A percentile compares a stretch with the other conserved stretches of the same genome.
These are phyloP conservation scores for Blastomyces silverae DNA, from an alignment of 2,329 filamentous ascomycete genomes.

Conservation along the genomic window DNA sequence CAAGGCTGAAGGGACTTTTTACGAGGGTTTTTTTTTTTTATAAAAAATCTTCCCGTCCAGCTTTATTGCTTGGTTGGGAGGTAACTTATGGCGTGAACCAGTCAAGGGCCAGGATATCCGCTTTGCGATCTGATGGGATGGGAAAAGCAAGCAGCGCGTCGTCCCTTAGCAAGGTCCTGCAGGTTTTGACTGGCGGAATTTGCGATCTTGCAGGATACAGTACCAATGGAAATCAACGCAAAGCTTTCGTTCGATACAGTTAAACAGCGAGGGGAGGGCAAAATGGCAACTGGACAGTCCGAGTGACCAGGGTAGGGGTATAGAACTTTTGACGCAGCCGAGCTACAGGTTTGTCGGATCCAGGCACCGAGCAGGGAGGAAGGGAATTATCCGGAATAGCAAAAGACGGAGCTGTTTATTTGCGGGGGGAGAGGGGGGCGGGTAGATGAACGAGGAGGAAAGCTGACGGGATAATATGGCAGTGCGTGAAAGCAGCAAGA, in stretches of 20 bases:
- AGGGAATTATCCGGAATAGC: background rate
- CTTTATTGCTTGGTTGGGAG: background rate
- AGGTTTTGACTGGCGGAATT: constrained; percentile 7
- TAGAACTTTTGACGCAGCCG: background rate
- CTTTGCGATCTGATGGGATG: constrained; percentile 9
- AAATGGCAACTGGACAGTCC: background rate
- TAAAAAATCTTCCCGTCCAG: background rate
- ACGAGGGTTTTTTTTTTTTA: background rate
- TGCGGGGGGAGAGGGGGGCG: background rate
- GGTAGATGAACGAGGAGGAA: background rate
- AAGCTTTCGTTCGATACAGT: background rate
- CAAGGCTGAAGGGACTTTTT: background rate
- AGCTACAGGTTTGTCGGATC: background rate
- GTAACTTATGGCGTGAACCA: constrained; percentile 1
- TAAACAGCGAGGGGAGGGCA: background rate
- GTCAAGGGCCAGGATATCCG: constrained; percentile 4
- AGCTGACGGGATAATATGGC: too few species aligned
- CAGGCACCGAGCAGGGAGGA: constrained; percentile 6
- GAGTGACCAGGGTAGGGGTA: constrained; percentile 5
- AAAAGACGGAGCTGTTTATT: background rate
- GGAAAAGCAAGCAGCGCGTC: background rate
- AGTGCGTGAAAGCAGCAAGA: too few species aligned
- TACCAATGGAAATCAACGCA: constrained; percentile 8
- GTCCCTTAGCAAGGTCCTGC: constrained; percentile 3
- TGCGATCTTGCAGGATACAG: constrained; percentile 15